These are phyloP conservation scores for Friedmanniomyces endolithicus DNA, from an alignment of 495 filamentous ascomycete species.

Conservation along the genomic window DNA sequence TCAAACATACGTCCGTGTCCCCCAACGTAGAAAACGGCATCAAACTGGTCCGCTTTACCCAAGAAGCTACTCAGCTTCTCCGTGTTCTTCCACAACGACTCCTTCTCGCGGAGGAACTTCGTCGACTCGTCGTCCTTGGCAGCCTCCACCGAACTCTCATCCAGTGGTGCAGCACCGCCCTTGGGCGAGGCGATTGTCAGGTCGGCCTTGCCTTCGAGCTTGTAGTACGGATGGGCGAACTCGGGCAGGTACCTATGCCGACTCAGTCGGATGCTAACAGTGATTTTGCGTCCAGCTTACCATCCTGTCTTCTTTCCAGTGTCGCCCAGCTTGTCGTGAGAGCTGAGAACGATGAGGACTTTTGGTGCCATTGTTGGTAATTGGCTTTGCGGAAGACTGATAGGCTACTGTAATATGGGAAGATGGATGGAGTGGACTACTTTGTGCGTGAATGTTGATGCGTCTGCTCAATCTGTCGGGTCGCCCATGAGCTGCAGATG, in stretches of 20 bases:
- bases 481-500: too few relatives aligned
- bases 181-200: constrained; percentile 53
- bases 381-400: too few relatives aligned
- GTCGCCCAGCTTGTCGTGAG: constrained; percentile 41
- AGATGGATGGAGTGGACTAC: too few relatives aligned
- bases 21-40: constrained; percentile 60
- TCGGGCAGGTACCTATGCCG: constrained; percentile 45
- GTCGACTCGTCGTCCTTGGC: constrained; percentile 44
- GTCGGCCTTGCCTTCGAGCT: constrained; percentile 42
- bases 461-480: too few relatives aligned
- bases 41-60: constrained; percentile 47
- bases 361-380: constrained; percentile 32
- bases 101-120: constrained; percentile 42
- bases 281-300: constrained; percentile 16
- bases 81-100: constrained; percentile 51
- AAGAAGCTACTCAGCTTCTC: constrained; percentile 39
- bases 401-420: too few relatives aligned
- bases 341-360: constrained; percentile 58
- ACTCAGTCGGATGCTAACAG: not conserved
- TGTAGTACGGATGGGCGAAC: constrained; percentile 55
- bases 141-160: constrained; percentile 45
- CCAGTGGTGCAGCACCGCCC: constrained; percentile 56
- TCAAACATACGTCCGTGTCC: constrained; percentile 55
- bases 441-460: too few relatives aligned
- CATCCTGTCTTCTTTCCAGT: constrained; percentile 49